A percentile compares a stretch with the other conserved stretches of the same genome.
Evolutionary conservation across 441 rosid species (phyloP).

Genomic region (Monsonia emarginata): DNA sequence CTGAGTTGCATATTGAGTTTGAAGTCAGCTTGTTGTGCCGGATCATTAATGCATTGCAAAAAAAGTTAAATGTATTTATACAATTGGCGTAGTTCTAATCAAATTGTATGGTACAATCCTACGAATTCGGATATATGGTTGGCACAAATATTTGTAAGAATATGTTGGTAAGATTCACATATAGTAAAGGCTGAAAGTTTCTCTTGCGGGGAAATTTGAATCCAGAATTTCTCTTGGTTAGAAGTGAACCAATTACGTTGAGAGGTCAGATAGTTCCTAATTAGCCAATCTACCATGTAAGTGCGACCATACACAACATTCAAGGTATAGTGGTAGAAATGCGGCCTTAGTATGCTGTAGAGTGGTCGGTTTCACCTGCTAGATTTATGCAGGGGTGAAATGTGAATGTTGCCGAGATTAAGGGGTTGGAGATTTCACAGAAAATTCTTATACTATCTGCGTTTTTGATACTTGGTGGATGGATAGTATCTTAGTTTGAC

Average conservation of each 20-base stretch:
- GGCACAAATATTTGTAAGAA: neutral
- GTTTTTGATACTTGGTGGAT: neutral
- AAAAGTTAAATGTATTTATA: neutral
- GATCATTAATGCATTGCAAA: neutral
- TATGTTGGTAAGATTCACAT: neutral
- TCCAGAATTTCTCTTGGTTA: neutral
- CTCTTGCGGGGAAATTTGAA: neutral
- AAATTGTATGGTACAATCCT: too few species aligned
- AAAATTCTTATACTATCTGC: neutral
- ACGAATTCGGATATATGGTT: neutral
- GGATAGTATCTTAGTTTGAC: neutral
- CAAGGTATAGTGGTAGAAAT: neutral
- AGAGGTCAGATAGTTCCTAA: conserved; percentile 1
- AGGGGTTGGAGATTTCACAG: neutral
- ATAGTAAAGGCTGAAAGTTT: neutral
- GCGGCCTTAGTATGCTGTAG: neutral
- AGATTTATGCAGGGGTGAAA: neutral
- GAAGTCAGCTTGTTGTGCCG: neutral
- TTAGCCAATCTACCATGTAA: neutral
- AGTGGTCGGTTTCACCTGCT: neutral
- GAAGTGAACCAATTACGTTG: neutral
- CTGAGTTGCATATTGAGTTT: neutral
- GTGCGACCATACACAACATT: neutral
- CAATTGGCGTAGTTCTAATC: too few species aligned
- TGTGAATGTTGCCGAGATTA: neutral